A percentile compares a stretch with the other conserved stretches of the same genome.
These are phyloP conservation scores for Gnaphalium uliginosum DNA, from an alignment of 129 eudicot species.

Conservation along the genomic window DNA sequence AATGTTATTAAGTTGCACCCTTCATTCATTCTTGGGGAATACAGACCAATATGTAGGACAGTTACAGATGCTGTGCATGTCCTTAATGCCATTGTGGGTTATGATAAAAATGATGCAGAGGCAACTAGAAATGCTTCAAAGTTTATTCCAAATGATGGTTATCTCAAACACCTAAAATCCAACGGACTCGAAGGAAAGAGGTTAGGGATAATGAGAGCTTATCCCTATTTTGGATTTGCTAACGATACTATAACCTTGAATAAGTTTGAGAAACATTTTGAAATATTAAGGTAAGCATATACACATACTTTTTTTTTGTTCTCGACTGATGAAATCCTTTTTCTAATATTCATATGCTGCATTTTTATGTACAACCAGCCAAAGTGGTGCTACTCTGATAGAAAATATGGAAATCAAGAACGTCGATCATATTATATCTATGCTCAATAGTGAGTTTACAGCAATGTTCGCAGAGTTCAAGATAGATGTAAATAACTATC, in stretches of 20 bases:
- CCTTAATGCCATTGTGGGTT: conserved; percentile 65
- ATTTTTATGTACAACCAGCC: conserved; percentile 33
- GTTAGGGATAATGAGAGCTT: conserved; percentile 47
- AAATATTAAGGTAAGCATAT: conserved; percentile 44
- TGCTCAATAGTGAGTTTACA: conserved; percentile 28
- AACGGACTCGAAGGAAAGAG: conserved; percentile 60
- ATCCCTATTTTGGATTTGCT: conserved; percentile 39
- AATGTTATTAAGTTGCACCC: background rate
- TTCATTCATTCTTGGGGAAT: background rate
- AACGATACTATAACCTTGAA: conserved; percentile 33
- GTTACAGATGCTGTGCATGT: conserved; percentile 60
- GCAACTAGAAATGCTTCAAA: conserved; percentile 58
- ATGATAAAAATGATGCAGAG: conserved; percentile 52
- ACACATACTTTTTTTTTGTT: background rate
- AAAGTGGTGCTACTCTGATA: conserved; percentile 50
- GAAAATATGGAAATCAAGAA: conserved; percentile 52
- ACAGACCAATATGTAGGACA: conserved; percentile 69
- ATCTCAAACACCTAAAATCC: conserved; percentile 46
- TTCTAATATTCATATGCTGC: background rate
- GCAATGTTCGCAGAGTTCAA: conserved; percentile 55
- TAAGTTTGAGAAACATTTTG: conserved; percentile 49
- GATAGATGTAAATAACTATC: conserved; percentile 44
- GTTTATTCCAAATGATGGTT: conserved; percentile 62
- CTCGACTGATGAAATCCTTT: background rate
- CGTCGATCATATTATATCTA: conserved; percentile 31